A percentile compares a stretch with the other conserved stretches of the same genome.
These are phyloP conservation scores for Penicillium salamii DNA, from an alignment of 495 filamentous ascomycete species.

Conservation along the genomic window DNA sequence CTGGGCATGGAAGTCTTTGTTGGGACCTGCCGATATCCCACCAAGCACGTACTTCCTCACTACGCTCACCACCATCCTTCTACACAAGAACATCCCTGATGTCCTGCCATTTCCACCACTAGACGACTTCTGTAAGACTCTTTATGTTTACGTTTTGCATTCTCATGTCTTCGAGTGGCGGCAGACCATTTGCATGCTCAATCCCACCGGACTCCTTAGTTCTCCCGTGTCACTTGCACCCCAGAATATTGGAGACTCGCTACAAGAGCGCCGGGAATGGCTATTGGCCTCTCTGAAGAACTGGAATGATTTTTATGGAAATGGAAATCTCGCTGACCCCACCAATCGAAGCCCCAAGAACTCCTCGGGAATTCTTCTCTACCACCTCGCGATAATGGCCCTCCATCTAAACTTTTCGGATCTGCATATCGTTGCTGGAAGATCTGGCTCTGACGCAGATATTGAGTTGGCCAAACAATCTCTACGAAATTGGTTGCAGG, in stretches of 20 bases:
- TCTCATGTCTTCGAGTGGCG: conserved; percentile 30
- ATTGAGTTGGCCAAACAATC: conserved; percentile 15
- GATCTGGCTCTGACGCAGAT: conserved; percentile 16
- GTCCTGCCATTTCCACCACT: conserved; percentile 10
- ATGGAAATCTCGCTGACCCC: background rate
- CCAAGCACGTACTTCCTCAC: conserved; percentile 22
- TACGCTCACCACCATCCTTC: conserved; percentile 18
- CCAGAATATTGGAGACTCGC: background rate
- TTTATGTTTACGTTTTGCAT: conserved; percentile 23
- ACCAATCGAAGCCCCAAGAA: background rate
- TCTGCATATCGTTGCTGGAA: background rate
- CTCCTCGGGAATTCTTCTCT: conserved; percentile 3
- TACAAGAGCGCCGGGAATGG: background rate
- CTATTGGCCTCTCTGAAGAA: background rate
- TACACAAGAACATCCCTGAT: conserved; percentile 2
- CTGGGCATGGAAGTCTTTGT: conserved; percentile 16
- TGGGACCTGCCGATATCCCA: conserved; percentile 17
- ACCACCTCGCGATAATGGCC: background rate
- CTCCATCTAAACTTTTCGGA: conserved; percentile 3
- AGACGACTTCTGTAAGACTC: conserved; percentile 22
- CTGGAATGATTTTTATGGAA: background rate
- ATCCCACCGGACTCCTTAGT: background rate
- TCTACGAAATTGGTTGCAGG: conserved; percentile 11
- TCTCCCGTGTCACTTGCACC: conserved; percentile 2
- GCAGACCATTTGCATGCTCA: conserved; percentile 11